A percentile compares a stretch with the other conserved stretches of the same genome.
Evolutionary conservation across 352 stramenopile genomes (phyloP).

Genomic region (Phytophthora pistaciae): DNA sequence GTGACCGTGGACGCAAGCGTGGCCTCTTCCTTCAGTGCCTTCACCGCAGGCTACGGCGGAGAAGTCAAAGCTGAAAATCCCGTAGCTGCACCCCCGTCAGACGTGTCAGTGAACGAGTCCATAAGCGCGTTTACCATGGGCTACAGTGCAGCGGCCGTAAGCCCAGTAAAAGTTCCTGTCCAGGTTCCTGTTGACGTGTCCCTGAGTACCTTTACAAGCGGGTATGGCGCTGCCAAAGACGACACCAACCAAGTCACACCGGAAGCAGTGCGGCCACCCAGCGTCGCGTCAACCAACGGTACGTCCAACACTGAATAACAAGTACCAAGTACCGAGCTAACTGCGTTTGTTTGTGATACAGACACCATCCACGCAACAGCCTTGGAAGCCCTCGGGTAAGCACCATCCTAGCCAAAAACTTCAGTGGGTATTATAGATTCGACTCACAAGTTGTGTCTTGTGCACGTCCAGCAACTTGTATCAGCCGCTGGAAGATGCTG

Average conservation of each 20-base stretch:
- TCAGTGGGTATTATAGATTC: not conserved
- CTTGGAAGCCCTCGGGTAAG: conserved; percentile 8
- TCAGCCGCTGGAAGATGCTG: not conserved
- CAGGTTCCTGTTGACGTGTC: conserved; percentile 39
- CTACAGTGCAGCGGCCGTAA: not conserved
- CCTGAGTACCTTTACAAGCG: conserved; percentile 39
- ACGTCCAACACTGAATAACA: not conserved
- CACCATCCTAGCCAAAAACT: not conserved
- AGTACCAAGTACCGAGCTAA: not conserved
- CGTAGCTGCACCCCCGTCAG: not conserved
- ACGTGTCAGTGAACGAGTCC: conserved; percentile 3
- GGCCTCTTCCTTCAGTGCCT: conserved; percentile 49
- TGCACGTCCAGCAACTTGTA: not conserved
- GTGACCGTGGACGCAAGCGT: conserved; percentile 14
- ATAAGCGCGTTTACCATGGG: conserved; percentile 13
- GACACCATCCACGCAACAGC: not conserved
- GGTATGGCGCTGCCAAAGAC: conserved; percentile 18
- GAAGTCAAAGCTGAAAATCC: not conserved
- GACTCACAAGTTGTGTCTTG: not conserved
- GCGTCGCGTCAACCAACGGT: not conserved
- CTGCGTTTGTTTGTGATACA: not conserved
- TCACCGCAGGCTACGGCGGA: conserved; percentile 38
- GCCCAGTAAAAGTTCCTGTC: not conserved
- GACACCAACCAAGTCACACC: not conserved
- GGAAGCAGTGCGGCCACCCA: conserved; percentile 9